phyloP scores from a whole-genome alignment of 2,329 filamentous ascomycete species.

The Penicillium paneum region DNA sequence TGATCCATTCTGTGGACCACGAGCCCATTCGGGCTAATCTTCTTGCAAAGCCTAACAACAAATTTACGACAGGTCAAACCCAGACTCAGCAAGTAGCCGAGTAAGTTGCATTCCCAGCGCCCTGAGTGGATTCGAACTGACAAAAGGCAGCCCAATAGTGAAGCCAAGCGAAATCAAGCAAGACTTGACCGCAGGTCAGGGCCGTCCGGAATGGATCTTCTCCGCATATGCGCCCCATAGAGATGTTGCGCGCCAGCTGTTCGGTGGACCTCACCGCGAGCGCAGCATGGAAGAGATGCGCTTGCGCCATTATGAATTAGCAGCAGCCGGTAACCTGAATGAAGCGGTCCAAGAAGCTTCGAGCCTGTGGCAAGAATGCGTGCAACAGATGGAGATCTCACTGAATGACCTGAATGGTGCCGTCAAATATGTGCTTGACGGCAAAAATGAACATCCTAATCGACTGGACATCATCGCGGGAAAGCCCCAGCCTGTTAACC shows the following conservation, averaged over 20 bases:
- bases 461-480: slow-evolving; percentile 55
- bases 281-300: slow-evolving; percentile 87
- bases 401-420: slow-evolving; percentile 69
- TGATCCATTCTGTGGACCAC: background rate
- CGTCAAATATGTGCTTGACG: slow-evolving; percentile 64
- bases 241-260: slow-evolving; percentile 75
- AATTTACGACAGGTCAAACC: slow-evolving; percentile 11
- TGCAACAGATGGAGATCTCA: slow-evolving; percentile 69
- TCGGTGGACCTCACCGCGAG: slow-evolving; percentile 74
- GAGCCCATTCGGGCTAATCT: background rate
- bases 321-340: slow-evolving; percentile 58
- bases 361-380: slow-evolving; percentile 60
- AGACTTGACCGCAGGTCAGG: slow-evolving; percentile 61
- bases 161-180: slow-evolving; percentile 58
- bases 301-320: slow-evolving; percentile 64
- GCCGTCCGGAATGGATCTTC: slow-evolving; percentile 78
- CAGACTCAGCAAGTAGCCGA: slow-evolving; percentile 21
- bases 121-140: slow-evolving; percentile 20
- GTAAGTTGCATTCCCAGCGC: slow-evolving; percentile 18
- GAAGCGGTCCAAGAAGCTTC: slow-evolving; percentile 51
- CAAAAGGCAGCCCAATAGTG: slow-evolving; percentile 49
- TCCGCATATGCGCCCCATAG: slow-evolving; percentile 79
- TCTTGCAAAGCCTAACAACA: background rate
- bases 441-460: slow-evolving; percentile 70
- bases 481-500: slow-evolving; percentile 23